A percentile compares a stretch with the other conserved stretches of the same genome.
Evolutionary conservation across 345 rosid species (phyloP).

Genomic region (Arabidopsis arenosa): DNA sequence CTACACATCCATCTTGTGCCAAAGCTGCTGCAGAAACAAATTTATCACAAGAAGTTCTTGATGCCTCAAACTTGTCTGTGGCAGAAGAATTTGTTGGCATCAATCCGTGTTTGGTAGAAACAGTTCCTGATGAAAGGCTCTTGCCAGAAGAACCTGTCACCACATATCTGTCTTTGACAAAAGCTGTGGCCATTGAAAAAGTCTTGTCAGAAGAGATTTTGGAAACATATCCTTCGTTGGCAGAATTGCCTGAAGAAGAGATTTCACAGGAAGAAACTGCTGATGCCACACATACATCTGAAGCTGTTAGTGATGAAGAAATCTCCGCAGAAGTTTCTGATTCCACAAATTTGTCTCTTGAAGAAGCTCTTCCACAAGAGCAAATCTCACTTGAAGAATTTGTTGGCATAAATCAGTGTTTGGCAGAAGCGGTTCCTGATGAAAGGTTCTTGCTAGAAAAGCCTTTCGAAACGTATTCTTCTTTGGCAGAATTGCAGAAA

Average conservation of each 20-base stretch:
- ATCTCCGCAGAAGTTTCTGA: conserved; percentile 14
- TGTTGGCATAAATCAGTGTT: conserved; percentile 22
- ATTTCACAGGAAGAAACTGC: conserved; percentile 26
- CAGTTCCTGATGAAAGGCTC: conserved; percentile 19
- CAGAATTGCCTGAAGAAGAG: conserved; percentile 9
- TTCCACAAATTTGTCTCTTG: conserved; percentile 9
- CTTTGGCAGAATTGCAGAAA: conserved; percentile 3
- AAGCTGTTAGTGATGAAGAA: conserved; percentile 31
- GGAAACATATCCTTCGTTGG: conserved; percentile 24
- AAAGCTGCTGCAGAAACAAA: conserved; percentile 29
- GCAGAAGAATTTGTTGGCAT: conserved; percentile 21
- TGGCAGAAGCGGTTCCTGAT: conserved; percentile 25
- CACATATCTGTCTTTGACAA: conserved; percentile 17
- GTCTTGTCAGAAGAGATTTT: conserved; percentile 24
- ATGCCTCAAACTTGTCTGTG: conserved; percentile 16
- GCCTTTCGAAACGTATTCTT: conserved; percentile 13
- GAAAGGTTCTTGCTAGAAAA: conserved; percentile 21
- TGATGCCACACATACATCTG: conserved; percentile 18
- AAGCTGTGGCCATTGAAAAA: neutral
- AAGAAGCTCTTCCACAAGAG: conserved; percentile 24
- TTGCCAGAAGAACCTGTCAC: conserved; percentile 28
- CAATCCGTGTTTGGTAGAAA: conserved; percentile 19
- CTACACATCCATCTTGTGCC: conserved; percentile 14
- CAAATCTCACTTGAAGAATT: conserved; percentile 8
- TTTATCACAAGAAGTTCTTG: conserved; percentile 29